Conservation (phyloP, 257 asterid genomes). For the Vinca minor region DNA sequence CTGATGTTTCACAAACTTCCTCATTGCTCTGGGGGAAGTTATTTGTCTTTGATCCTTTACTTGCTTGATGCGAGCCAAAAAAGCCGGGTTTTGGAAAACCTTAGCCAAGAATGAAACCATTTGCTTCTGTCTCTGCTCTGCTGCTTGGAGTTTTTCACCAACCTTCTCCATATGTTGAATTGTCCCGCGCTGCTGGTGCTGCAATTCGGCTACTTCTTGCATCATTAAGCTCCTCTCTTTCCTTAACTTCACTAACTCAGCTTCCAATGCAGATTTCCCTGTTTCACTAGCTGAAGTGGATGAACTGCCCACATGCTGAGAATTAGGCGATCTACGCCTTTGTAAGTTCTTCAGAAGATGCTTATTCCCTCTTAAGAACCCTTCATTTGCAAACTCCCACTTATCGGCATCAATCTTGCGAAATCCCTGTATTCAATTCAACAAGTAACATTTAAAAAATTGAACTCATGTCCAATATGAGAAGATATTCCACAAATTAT, state of each 20-base stretch:
- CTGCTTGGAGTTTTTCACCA: slow-evolving; percentile 53
- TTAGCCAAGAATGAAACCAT: slow-evolving; percentile 74
- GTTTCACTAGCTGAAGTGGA: slow-evolving; percentile 29
- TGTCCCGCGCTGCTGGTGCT: slow-evolving; percentile 54
- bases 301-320: slow-evolving; percentile 49
- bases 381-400: no score
- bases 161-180: slow-evolving; percentile 44
- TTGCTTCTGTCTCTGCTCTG: slow-evolving; percentile 72
- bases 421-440: no score
- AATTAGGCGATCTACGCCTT: slow-evolving; percentile 51
- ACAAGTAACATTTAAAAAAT: no score
- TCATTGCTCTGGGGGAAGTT: slow-evolving; percentile 31
- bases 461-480: no score
- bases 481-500: no score
- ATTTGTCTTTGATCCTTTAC: slow-evolving; percentile 34
- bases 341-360: no score
- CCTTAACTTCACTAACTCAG: slow-evolving; percentile 49
- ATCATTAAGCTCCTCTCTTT: slow-evolving; percentile 55
- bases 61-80: slow-evolving; percentile 37
- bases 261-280: slow-evolving; percentile 32
- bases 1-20: slow-evolving; percentile 46
- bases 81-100: slow-evolving; percentile 48
- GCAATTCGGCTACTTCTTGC: slow-evolving; percentile 64
- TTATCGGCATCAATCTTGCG: no score
- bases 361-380: no score